A percentile compares a stretch with the other conserved stretches of the same genome.
Conservation (phyloP, 2,329 filamentous ascomycete species). For the Trichophyton benhamiae region DNA sequence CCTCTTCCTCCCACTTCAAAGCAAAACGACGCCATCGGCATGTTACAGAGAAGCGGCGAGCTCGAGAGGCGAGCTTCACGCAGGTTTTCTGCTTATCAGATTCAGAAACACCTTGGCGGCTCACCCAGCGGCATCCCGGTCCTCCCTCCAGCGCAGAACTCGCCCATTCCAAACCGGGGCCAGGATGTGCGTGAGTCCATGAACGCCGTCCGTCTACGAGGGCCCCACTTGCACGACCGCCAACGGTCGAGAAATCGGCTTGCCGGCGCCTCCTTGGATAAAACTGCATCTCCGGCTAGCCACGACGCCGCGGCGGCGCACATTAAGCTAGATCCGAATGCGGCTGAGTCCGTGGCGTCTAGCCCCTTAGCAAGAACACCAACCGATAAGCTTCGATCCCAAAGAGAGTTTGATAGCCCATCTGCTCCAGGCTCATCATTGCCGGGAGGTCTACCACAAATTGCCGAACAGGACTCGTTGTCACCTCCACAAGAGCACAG, state of each 20-base stretch:
- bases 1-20: conserved; percentile 72
- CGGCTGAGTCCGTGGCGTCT: conserved; percentile 13
- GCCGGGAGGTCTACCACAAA: conserved; percentile 42
- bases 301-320: conserved; percentile 23
- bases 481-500: conserved; percentile 13
- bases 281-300: conserved; percentile 27
- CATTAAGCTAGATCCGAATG: conserved; percentile 23
- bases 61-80: conserved; percentile 84
- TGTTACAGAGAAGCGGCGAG: conserved; percentile 81
- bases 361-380: conserved; percentile 44
- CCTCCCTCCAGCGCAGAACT: conserved; percentile 64
- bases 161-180: conserved; percentile 69
- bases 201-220: conserved; percentile 44
- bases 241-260: conserved; percentile 40
- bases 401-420: conserved; percentile 24
- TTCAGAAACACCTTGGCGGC: conserved; percentile 80
- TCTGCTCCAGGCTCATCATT: conserved; percentile 43
- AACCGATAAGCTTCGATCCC: conserved; percentile 49
- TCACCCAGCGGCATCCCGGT: conserved; percentile 74
- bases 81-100: conserved; percentile 91
- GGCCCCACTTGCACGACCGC: conserved; percentile 32
- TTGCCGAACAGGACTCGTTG: conserved; percentile 25
- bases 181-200: conserved; percentile 70
- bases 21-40: conserved; percentile 79
- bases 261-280: conserved; percentile 51